A percentile compares a stretch with the other conserved stretches of the same genome.
phyloP scores from a whole-genome alignment of 371 early-diverging fungal species.

The Actinomucor elegans region DNA sequence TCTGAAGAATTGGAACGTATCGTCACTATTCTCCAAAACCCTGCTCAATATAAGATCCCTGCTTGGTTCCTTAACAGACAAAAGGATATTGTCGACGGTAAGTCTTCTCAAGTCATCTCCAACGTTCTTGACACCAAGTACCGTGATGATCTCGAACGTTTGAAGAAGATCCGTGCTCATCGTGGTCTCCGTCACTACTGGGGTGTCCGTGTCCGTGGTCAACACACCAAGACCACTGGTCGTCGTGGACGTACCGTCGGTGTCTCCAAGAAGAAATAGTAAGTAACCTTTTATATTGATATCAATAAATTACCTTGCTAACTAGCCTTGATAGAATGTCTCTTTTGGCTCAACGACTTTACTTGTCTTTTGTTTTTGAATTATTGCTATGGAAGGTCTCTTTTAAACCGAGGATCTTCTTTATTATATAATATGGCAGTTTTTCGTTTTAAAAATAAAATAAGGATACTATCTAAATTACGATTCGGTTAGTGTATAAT shows the following conservation, averaged over 20 bases:
- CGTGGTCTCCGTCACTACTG: conserved; percentile 97
- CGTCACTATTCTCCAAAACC: conserved; percentile 90
- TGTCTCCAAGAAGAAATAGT: conserved; percentile 98
- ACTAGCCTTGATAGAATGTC: too few relatives aligned
- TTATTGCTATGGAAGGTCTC: conserved; percentile 2
- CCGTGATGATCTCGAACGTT: conserved; percentile 96
- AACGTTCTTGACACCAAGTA: conserved; percentile 95
- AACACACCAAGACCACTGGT: conserved; percentile 99
- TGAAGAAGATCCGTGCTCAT: conserved; percentile 96
- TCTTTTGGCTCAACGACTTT: conserved; percentile 10
- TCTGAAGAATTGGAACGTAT: conserved; percentile 92
- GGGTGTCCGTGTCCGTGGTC: conserved; percentile 96
- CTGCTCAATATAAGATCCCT: conserved; percentile 96
- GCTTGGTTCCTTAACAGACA: conserved; percentile 98
- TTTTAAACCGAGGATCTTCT: too few relatives aligned
- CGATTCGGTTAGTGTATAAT: too few relatives aligned
- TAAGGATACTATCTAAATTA: neutral
- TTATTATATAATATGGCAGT: neutral
- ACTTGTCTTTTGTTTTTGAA: conserved; percentile 2
- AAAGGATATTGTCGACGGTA: conserved; percentile 96
- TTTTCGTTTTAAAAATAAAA: neutral
- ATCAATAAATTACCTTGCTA: too few relatives aligned
- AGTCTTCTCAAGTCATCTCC: conserved; percentile 91
- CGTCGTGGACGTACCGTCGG: conserved; percentile 97
- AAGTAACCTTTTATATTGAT: too few relatives aligned